These are phyloP conservation scores for Priceomyces castillae DNA, from an alignment of 805 yeast species.

Conservation along the genomic window DNA sequence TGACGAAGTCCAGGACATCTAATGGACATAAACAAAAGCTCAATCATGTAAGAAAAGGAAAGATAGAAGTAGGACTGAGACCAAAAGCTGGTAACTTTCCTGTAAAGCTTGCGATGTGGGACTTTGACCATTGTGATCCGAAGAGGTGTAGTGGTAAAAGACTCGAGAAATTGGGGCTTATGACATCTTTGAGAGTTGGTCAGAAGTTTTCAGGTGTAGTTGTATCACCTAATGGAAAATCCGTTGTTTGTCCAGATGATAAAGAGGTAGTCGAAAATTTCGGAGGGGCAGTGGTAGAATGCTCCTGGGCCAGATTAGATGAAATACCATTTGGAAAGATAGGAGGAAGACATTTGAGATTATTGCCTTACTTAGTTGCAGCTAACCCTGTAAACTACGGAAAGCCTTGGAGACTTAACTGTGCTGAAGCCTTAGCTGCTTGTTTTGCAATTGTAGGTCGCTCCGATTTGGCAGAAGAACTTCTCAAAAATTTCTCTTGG, in stretches of 20 bases:
- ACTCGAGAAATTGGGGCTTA: slow-evolving; percentile 82
- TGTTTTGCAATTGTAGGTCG: slow-evolving; percentile 93
- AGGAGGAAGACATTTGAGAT: slow-evolving; percentile 85
- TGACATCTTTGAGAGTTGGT: slow-evolving; percentile 78
- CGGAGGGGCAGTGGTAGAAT: slow-evolving; percentile 98
- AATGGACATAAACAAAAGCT: slow-evolving; percentile 58
- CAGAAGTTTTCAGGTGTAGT: slow-evolving; percentile 90
- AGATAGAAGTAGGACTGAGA: slow-evolving; percentile 30
- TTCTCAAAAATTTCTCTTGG: slow-evolving; percentile 85
- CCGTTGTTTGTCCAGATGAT: slow-evolving; percentile 89
- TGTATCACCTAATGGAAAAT: slow-evolving; percentile 89
- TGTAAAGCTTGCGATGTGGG: slow-evolving; percentile 96
- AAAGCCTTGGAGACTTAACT: slow-evolving; percentile 89
- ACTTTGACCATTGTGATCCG: slow-evolving; percentile 98
- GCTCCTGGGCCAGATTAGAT: slow-evolving; percentile 97
- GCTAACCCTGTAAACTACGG: slow-evolving; percentile 98
- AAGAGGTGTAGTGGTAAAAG: slow-evolving; percentile 96
- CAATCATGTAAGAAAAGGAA: slow-evolving; percentile 43
- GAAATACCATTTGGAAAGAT: slow-evolving; percentile 93
- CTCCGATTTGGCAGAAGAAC: slow-evolving; percentile 78
- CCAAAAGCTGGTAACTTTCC: slow-evolving; percentile 50
- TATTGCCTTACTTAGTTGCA: slow-evolving; percentile 89
- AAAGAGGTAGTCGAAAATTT: slow-evolving; percentile 64
- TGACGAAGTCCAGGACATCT: slow-evolving; percentile 38
- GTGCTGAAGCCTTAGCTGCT: slow-evolving; percentile 97